phyloP scores from a whole-genome alignment of 139 green algal genomes.

The Raphidocelis subcapitata region DNA sequence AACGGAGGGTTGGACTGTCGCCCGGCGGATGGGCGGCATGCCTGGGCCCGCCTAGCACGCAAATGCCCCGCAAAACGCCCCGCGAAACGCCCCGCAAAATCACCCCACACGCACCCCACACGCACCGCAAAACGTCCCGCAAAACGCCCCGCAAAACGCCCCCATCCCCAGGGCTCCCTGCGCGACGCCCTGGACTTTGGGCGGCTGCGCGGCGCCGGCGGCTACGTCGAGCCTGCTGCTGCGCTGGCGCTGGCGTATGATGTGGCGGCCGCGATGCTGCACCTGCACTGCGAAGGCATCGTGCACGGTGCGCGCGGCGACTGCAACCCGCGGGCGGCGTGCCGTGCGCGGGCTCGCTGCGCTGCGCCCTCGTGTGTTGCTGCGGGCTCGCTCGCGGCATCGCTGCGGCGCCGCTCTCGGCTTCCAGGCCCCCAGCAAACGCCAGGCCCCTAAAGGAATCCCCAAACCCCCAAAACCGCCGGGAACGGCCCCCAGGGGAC shows the following conservation, averaged over 20 bases:
- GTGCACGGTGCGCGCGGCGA: slow-evolving; percentile 39
- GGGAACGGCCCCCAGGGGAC: not conserved
- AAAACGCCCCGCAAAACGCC: no score
- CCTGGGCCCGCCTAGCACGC: no score
- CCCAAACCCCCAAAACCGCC: not conserved
- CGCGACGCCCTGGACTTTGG: slow-evolving; percentile 23
- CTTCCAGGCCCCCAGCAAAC: not conserved
- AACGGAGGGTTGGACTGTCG: no score
- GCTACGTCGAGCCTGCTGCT: not conserved
- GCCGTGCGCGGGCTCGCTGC: not conserved
- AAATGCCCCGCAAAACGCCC: no score
- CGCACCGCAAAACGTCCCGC: no score
- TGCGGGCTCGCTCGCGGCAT: not conserved
- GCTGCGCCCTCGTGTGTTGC: not conserved
- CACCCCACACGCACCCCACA: no score
- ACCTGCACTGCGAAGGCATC: slow-evolving; percentile 48
- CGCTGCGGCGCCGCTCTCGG: not conserved
- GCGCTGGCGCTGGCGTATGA: slow-evolving; percentile 34
- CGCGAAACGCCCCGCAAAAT: no score
- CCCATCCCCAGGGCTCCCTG: slow-evolving; percentile 14
- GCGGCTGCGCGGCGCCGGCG: not conserved
- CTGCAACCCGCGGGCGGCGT: not conserved
- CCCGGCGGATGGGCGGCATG: no score
- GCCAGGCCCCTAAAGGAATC: not conserved
- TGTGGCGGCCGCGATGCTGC: slow-evolving; percentile 39